Base-by-base conservation (phyloP, 345 rosid species). In the Hirschfeldia incana region DNA sequence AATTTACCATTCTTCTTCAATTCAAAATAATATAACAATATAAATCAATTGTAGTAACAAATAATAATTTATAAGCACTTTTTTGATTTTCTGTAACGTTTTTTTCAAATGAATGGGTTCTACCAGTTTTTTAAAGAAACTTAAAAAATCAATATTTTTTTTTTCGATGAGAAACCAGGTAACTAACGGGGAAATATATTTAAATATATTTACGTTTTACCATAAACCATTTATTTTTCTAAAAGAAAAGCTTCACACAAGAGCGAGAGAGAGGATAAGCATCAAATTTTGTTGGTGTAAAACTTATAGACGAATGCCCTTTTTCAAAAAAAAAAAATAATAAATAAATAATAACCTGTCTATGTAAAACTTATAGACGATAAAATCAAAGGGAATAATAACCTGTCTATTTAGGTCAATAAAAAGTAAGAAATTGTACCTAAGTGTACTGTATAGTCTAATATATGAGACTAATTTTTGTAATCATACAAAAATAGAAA, bases 231-330 rank as follows among this genome's bases (percentile, higher is more conserved):
- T 46, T 2, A n/a, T 42, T 51, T 49, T 49, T 51, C 7, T 2
- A 11, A 42, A 11, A 42, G 39, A 42, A 42, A 42, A 42, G 49
- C 49, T 42, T 42, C 13, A 29, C 30, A 17, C 71, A 37, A 64
- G 11, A 28, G 34, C 65, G 76, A 71, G 15, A 72, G 67, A 70
- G 51, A 57, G 55, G 51, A 53, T 29, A 37, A 65, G 37, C 76
- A 39, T 58, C 26, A 44, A 66, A 36, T 37, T 3, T 72, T 76
- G 70, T 77, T 77, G 59, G 73, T 65, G 37, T 4, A 72, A 28
- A 34, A 71, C 29, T 21, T 71, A 51, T 32, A 64, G 60, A 55
- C 16, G 36, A 29, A 21, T 21, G 21, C 21, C 21, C 21, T 21
- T 21, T 21, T 21, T 21, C 21, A 21, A 21, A 21, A 21, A 21